Base-by-base conservation (phyloP, 345 rosid species). In the Syzygium jambos region DNA sequence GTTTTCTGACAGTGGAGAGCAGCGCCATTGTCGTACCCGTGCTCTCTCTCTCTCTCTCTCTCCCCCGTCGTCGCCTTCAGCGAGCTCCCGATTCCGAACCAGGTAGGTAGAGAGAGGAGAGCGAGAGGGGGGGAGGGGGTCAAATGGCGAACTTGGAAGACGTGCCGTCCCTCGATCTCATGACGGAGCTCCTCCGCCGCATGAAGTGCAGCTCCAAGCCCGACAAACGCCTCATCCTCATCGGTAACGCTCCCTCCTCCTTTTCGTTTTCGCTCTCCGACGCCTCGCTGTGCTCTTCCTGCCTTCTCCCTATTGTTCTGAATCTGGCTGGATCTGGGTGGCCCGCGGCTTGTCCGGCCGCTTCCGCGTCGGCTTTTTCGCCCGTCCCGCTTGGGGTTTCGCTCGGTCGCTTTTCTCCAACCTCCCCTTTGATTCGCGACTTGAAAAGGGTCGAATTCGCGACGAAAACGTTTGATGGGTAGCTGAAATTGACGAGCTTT, bases 131-230 rank as follows among this genome's bases (percentile, higher is more conserved):
- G 29, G 30, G 30, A 15, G 30, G 65, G 55, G 30, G 65, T n/a
- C 6, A 51, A 78, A 46, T 78, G 87, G 87, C 77, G 15, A 95
- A 91, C 91, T 88, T 97, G 92, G 99, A 97, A 90, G 98, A 97
- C 86, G 93, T 96, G 61, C 95, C 95, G 29, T 93, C 99, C 6
- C 91, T 93, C 53, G 94, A 95, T 92, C 98, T 97, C 90, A 96
- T 95, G 98, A 90, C 93, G 53, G 99, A 97, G 93, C 97, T 97
- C 87, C 98, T 97, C 87, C 99, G 98, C 85, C 99, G 99, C 87
- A 92, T 97, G 97, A 95, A 93, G 87, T 97, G 99, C 90, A 89
- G 98, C 85, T 46, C 98, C 89, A 95, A 95, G 68, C 98, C 99
- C 59, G 98, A 97, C 88, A 96, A 95, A 89, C 99, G 98, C 88